Evolutionary conservation across 2,329 filamentous ascomycete species (phyloP).

Genomic region (Fusarium zealandicum): DNA sequence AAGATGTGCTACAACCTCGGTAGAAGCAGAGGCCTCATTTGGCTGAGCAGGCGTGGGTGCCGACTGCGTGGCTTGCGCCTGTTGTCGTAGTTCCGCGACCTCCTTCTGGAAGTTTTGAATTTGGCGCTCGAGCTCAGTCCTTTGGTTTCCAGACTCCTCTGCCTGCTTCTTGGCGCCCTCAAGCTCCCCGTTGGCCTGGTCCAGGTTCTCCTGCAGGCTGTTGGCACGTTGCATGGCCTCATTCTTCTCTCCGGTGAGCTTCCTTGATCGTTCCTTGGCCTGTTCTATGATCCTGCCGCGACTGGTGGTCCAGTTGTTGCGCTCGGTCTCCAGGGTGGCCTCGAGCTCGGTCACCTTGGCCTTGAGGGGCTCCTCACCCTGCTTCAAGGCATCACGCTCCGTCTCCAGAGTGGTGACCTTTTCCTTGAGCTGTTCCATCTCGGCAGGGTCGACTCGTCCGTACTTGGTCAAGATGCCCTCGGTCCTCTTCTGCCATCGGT

Average conservation of each 20-base stretch:
- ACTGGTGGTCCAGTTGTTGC: constrained; percentile 60
- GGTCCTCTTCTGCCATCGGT: constrained; percentile 94
- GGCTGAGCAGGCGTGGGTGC: constrained; percentile 46
- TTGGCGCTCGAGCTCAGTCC: constrained; percentile 51
- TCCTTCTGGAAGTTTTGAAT: constrained; percentile 54
- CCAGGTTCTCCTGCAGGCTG: constrained; percentile 59
- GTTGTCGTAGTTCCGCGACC: constrained; percentile 49
- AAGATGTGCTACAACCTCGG: constrained; percentile 56
- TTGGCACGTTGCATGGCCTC: constrained; percentile 61
- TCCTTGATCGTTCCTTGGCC: constrained; percentile 66
- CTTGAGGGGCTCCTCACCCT: constrained; percentile 59
- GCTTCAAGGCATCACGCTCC: constrained; percentile 66
- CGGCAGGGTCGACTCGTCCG: constrained; percentile 90
- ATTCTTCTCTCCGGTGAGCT: constrained; percentile 61
- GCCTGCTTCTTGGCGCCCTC: constrained; percentile 53
- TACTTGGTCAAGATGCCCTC: constrained; percentile 97
- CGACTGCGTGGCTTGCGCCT: constrained; percentile 47
- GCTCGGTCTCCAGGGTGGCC: constrained; percentile 60
- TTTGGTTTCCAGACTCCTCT: constrained; percentile 45
- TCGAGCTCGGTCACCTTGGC: constrained; percentile 62
- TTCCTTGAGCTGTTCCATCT: constrained; percentile 88
- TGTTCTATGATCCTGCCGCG: constrained; percentile 66
- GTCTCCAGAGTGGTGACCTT: constrained; percentile 71
- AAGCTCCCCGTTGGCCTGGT: constrained; percentile 61
- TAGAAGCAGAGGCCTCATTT: constrained; percentile 48